A percentile compares a stretch with the other conserved stretches of the same genome.
Conservation (phyloP, 2,329 filamentous ascomycete species). For the Verticillium alfalfae region DNA sequence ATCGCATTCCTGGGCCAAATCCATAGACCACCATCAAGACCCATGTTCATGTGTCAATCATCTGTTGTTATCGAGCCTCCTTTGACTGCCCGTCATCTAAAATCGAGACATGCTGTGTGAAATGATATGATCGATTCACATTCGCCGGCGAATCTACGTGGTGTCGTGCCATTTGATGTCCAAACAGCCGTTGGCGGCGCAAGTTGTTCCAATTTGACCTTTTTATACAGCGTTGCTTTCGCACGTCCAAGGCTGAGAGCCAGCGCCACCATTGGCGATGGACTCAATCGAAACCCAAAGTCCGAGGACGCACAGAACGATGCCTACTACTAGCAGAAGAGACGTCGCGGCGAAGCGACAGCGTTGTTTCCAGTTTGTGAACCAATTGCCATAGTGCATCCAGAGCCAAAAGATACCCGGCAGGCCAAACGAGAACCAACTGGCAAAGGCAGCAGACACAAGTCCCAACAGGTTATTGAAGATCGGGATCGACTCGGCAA, state of each 20-base stretch:
- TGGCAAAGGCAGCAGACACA: conserved; percentile 57
- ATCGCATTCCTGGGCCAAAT: background rate
- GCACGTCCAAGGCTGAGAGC: conserved; percentile 29
- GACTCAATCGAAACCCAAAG: conserved; percentile 32
- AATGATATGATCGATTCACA: no score
- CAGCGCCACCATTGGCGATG: conserved; percentile 19
- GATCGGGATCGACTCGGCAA: conserved; percentile 64
- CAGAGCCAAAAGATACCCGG: conserved; percentile 43
- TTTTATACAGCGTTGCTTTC: conserved; percentile 14
- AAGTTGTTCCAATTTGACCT: no score
- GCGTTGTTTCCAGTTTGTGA: conserved; percentile 21
- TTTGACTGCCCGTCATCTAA: no score
- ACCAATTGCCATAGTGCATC: conserved; percentile 37
- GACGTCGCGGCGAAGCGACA: conserved; percentile 24
- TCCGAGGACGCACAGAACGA: conserved; percentile 29
- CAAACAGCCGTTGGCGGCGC: no score
- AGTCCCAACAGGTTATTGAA: conserved; percentile 62
- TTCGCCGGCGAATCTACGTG: no score
- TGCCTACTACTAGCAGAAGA: conserved; percentile 22
- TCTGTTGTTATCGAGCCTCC: no score
- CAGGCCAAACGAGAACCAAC: conserved; percentile 58
- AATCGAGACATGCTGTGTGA: no score
- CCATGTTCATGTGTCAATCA: no score
- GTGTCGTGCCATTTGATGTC: no score
- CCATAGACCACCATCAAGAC: background rate